Evolutionary conservation across 2,329 filamentous ascomycete genomes (phyloP).

Genomic region (Penicillium sp.): DNA sequence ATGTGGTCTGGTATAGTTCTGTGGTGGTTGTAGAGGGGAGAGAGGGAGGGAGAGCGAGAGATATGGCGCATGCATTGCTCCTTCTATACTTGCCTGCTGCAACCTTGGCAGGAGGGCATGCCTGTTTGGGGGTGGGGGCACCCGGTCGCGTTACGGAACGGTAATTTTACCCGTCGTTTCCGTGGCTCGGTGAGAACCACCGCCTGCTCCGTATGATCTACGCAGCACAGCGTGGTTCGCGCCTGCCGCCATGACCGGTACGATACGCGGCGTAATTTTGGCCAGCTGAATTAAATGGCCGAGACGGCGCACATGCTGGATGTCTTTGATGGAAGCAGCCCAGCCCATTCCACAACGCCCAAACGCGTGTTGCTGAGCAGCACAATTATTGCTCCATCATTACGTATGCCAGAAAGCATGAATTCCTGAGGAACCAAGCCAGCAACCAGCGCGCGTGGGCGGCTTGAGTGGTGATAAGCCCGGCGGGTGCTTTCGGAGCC

Average conservation of each 20-base stretch:
- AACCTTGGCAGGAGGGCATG: not conserved
- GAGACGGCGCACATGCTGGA: slow-evolving; percentile 6
- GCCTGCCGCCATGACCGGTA: not conserved
- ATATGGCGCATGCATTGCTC: not conserved
- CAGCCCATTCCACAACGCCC: not conserved
- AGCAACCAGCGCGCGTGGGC: slow-evolving; percentile 1
- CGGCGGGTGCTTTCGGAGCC: slow-evolving; percentile 13
- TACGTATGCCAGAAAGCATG: not conserved
- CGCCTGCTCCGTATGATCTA: not conserved
- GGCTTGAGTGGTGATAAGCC: slow-evolving; percentile 12
- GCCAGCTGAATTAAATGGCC: slow-evolving; percentile 1
- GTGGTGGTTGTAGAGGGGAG: not conserved
- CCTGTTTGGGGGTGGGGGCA: slow-evolving; percentile 7
- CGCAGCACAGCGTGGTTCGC: not conserved
- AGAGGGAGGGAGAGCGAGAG: not conserved
- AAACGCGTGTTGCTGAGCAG: no score
- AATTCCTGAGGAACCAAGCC: no score
- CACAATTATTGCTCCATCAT: no score
- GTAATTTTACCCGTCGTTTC: slow-evolving; percentile 1
- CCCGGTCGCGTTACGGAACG: not conserved
- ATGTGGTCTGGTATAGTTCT: not conserved
- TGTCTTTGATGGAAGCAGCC: not conserved
- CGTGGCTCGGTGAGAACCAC: not conserved
- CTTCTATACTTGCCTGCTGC: not conserved
- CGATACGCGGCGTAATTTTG: not conserved